A percentile compares a stretch with the other conserved stretches of the same genome.
Conservation (phyloP, 306 rosid genomes). For the Arachis stenosperma region DNA sequence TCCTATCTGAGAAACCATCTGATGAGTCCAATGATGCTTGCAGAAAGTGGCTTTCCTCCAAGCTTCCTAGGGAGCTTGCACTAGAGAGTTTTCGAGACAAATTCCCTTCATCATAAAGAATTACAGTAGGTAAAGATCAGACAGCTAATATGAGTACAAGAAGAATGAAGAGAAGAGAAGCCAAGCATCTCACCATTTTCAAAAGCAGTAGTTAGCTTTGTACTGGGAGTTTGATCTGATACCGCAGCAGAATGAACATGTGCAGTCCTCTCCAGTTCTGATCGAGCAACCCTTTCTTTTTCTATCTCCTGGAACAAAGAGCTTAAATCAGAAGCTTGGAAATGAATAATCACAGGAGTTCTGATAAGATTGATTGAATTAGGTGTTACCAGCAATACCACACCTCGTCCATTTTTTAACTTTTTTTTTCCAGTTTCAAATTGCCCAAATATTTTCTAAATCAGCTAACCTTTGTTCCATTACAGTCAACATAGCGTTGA, state of each 20-base stretch:
- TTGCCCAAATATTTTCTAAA: conserved; percentile 31
- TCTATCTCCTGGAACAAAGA: conserved; percentile 75
- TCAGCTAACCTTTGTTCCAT: conserved; percentile 18
- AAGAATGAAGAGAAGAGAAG: conserved; percentile 35
- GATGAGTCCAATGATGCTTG: conserved; percentile 96
- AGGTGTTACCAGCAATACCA: conserved; percentile 23
- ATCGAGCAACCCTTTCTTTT: conserved; percentile 89
- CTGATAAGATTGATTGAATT: conserved; percentile 23
- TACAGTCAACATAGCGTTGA: conserved; percentile 21
- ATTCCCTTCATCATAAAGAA: conserved; percentile 61
- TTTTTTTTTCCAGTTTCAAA: conserved; percentile 28
- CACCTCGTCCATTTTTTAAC: conserved; percentile 2
- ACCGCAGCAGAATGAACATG: conserved; percentile 52
- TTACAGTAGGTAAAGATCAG: conserved; percentile 31
- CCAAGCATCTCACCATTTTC: conserved; percentile 75
- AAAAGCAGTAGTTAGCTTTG: conserved; percentile 61
- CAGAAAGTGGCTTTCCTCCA: conserved; percentile 96
- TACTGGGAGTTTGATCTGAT: conserved; percentile 62
- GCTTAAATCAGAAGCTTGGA: conserved; percentile 36
- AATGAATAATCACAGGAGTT: conserved; percentile 25
- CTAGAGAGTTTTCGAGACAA: conserved; percentile 74
- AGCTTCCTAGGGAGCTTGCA: conserved; percentile 91
- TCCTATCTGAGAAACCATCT: conserved; percentile 69
- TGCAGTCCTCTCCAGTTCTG: conserved; percentile 81
- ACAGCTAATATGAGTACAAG: conserved; percentile 15